A percentile compares a stretch with the other conserved stretches of the same genome.
Conservation (phyloP, 805 yeast genomes). For the Komagataella mondaviorum region DNA sequence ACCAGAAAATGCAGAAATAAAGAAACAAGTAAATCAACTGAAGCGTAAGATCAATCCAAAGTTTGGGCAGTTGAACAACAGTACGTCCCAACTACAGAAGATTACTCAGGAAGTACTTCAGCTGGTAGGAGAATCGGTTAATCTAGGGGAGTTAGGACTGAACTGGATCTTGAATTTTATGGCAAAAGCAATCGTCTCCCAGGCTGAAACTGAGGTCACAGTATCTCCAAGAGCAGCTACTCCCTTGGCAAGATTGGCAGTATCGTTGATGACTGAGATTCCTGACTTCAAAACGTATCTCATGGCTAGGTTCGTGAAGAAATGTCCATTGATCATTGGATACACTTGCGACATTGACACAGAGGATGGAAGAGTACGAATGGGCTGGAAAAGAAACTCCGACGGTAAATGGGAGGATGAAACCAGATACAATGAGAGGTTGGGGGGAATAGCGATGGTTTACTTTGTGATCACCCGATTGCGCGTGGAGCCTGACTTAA, state of each 20-base stretch:
- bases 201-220: constrained; percentile 85
- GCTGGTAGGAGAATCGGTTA: constrained; percentile 31
- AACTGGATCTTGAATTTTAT: constrained; percentile 70
- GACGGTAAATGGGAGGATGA: constrained; percentile 45
- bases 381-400: constrained; percentile 72
- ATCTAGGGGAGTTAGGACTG: constrained; percentile 35
- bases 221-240: constrained; percentile 67
- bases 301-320: constrained; percentile 76
- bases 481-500: constrained; percentile 21
- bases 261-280: constrained; percentile 31
- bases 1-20: constrained; percentile 22
- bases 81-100: constrained; percentile 39
- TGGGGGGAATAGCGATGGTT: constrained; percentile 74
- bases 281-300: constrained; percentile 42
- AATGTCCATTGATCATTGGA: constrained; percentile 84
- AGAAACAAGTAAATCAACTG: constrained; percentile 40
- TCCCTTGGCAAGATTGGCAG: constrained; percentile 62
- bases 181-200: constrained; percentile 77
- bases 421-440: constrained; percentile 66
- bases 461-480: constrained; percentile 64
- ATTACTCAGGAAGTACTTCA: constrained; percentile 37
- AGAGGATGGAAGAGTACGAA: constrained; percentile 63
- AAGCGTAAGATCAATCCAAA: constrained; percentile 76
- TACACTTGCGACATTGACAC: constrained; percentile 64
- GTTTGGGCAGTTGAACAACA: constrained; percentile 82